These are phyloP conservation scores for Annulohypoxylon nitens DNA, from an alignment of 495 filamentous ascomycete species.

Conservation along the genomic window DNA sequence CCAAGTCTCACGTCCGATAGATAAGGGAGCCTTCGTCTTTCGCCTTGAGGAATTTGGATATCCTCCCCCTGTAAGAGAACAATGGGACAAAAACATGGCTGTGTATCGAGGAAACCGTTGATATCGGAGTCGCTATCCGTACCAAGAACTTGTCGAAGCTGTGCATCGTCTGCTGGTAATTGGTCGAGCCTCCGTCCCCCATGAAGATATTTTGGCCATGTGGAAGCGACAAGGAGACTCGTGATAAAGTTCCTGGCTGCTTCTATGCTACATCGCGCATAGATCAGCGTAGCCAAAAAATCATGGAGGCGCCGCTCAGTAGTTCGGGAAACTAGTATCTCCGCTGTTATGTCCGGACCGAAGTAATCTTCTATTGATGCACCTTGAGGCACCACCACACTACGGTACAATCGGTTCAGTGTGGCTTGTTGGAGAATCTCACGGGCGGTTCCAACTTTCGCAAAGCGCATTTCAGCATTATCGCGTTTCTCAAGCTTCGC, in stretches of 20 bases:
- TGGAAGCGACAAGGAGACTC: slow-evolving; percentile 40
- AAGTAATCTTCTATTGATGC: slow-evolving; percentile 19
- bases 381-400: slow-evolving; percentile 32
- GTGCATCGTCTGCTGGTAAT: slow-evolving; percentile 30
- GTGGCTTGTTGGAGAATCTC: slow-evolving; percentile 43
- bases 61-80: slow-evolving; percentile 50
- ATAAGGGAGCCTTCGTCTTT: slow-evolving; percentile 53
- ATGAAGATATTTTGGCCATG: slow-evolving; percentile 27
- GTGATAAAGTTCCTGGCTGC: slow-evolving; percentile 49
- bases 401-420: slow-evolving; percentile 47
- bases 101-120: slow-evolving; percentile 49
- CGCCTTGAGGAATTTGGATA: slow-evolving; percentile 36
- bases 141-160: slow-evolving; percentile 47
- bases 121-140: slow-evolving; percentile 30
- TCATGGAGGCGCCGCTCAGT: slow-evolving; percentile 44
- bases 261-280: slow-evolving; percentile 48
- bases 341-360: slow-evolving; percentile 20
- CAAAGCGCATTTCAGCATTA: slow-evolving; percentile 42
- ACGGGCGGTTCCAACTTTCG: slow-evolving; percentile 46
- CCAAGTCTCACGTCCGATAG: slow-evolving; percentile 42
- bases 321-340: slow-evolving; percentile 38
- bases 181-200: slow-evolving; percentile 7
- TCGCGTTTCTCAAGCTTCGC: slow-evolving; percentile 9
- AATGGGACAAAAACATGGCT: slow-evolving; percentile 54
- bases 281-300: slow-evolving; percentile 53